Conservation (phyloP, 2,329 filamentous ascomycete genomes). For the Cladophialophora chaetospira region DNA sequence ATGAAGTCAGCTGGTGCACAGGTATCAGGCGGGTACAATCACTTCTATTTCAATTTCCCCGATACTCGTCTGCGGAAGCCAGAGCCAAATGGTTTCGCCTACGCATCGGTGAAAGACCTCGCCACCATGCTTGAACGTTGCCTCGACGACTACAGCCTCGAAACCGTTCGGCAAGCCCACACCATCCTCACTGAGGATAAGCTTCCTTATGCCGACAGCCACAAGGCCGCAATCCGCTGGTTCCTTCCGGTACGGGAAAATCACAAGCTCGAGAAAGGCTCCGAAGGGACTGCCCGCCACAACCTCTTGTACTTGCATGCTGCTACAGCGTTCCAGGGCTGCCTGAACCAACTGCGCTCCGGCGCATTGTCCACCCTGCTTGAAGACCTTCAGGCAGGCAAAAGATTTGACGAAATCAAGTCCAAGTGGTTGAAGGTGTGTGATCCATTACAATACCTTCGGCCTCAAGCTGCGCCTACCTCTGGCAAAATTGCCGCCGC, state of each 20-base stretch:
- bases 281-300: background rate
- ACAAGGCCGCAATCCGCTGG: conserved; percentile 1
- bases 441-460: background rate
- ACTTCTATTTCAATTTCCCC: background rate
- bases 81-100: background rate
- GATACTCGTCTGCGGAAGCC: background rate
- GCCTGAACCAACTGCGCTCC: background rate
- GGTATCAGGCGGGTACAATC: background rate
- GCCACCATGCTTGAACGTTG: background rate
- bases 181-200: background rate
- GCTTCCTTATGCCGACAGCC: background rate
- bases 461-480: background rate
- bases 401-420: background rate
- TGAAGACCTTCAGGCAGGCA: background rate
- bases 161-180: background rate
- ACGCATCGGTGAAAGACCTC: background rate
- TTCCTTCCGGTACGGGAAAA: background rate
- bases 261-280: background rate
- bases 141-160: background rate
- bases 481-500: background rate
- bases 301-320: background rate
- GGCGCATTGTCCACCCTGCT: background rate
- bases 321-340: background rate
- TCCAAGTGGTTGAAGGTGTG: background rate
- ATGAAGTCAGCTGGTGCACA: background rate